Base-by-base conservation (phyloP, 345 rosid species). In the Eucalyptus leucophloia region DNA sequence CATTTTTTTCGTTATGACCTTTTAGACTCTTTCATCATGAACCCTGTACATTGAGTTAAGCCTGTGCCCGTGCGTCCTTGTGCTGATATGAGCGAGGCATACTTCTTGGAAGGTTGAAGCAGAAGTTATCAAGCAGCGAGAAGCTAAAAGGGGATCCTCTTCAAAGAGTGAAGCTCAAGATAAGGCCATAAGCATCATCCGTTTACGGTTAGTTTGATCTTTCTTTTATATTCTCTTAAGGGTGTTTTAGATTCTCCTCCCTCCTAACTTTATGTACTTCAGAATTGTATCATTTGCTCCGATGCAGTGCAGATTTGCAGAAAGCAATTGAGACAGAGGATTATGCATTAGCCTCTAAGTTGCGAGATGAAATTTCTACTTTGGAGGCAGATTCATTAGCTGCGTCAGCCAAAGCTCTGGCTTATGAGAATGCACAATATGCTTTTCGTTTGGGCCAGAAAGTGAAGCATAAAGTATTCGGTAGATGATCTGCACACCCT, bases 91-190 rank as follows among this genome's bases (percentile, higher is more conserved):
- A 87, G 90, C 50, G 10, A 42, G 88, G 86, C 86, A 58, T 82
- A 86, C 90, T 89, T 91, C 89, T 89, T 94, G 91, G 65, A 93
- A 98, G 99, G 98, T 98, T 88, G 99, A 97, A 94, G 95, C 92
- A 58, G 98, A 98, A 92, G 93, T 96, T 47, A 92, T 92, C 50
- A 94, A 88, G 93, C 96, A 93, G 90, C 95, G 91, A 90, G 98
- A 95, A 50, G 93, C 91, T 16, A 98, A 95, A 92, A 91, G 95
- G 91, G 99, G 99, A 42, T 94, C 96, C 60, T 96, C 98, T 56
- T 94, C 98, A 3, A 97, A 98, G 93, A 98, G 95, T 94, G 97
- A 97, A 94, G 99, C 99, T 89, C 99, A 97, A 92, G 99, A 98
- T 90, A 97, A 96, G 92, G 98, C 95, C 88, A 89, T 97, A 91